These are phyloP conservation scores for Ophiocordyceps camponoti-leonardi DNA, from an alignment of 2,329 filamentous ascomycete genomes.

Conservation along the genomic window DNA sequence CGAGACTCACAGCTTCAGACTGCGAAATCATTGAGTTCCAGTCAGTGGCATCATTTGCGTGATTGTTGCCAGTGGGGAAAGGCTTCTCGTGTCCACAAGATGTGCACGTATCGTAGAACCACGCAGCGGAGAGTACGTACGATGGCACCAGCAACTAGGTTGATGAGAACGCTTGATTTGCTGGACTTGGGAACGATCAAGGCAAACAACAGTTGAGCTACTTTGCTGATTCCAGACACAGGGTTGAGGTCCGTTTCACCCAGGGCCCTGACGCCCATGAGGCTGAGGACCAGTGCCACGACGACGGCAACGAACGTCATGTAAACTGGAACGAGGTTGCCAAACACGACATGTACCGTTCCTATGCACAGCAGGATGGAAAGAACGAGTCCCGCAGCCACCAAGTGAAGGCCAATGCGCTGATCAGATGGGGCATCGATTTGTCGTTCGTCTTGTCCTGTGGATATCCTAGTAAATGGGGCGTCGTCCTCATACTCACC, in stretches of 20 bases:
- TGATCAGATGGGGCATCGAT: conserved; percentile 72
- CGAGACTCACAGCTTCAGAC: conserved; percentile 21
- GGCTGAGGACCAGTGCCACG: conserved; percentile 62
- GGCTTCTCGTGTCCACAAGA: too few species aligned
- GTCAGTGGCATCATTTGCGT: neutral
- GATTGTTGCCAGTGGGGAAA: too few species aligned
- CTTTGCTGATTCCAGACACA: conserved; percentile 88
- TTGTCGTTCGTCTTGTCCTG: conserved; percentile 27
- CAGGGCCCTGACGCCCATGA: conserved; percentile 54
- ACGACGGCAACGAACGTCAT: conserved; percentile 64
- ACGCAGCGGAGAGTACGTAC: conserved; percentile 9
- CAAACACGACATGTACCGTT: conserved; percentile 72
- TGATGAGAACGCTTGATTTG: conserved; percentile 82
- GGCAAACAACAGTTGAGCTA: conserved; percentile 91
- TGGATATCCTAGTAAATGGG: too few species aligned
- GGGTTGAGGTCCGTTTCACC: conserved; percentile 89
- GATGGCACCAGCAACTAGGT: conserved; percentile 83
- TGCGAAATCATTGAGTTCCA: conserved; percentile 3
- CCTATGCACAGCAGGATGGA: conserved; percentile 67
- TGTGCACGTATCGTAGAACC: too few species aligned
- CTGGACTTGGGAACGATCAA: conserved; percentile 67
- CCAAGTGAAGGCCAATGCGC: conserved; percentile 55
- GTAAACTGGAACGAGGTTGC: conserved; percentile 60
- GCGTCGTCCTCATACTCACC: too few species aligned
- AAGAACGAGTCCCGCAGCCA: conserved; percentile 55